These are phyloP conservation scores for Fusarium neocosmosporiellum DNA, from an alignment of 2,329 filamentous ascomycete species.

Conservation along the genomic window DNA sequence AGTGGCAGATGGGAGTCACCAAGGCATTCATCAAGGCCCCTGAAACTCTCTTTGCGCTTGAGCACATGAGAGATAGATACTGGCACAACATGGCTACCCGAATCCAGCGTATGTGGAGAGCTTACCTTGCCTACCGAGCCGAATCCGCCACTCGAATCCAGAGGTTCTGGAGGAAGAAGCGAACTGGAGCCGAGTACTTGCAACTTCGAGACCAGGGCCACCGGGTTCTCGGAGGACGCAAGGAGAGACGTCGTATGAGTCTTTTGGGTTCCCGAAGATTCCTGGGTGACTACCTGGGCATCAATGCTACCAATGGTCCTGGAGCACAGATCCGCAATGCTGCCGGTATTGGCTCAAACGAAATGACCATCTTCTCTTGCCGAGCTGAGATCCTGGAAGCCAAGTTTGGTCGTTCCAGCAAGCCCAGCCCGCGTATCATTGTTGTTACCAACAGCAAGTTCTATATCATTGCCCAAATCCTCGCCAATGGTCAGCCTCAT, in stretches of 20 bases:
- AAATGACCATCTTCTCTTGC: slow-evolving; percentile 88
- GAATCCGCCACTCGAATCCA: slow-evolving; percentile 96
- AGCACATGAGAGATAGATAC: slow-evolving; percentile 97
- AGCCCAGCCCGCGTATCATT: slow-evolving; percentile 86
- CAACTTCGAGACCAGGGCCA: slow-evolving; percentile 91
- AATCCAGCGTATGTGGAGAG: slow-evolving; percentile 97
- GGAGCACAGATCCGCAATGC: slow-evolving; percentile 83
- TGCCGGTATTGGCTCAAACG: slow-evolving; percentile 76
- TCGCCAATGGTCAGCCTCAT: slow-evolving; percentile 84
- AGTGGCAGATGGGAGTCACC: slow-evolving; percentile 96
- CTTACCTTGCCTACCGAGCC: slow-evolving; percentile 90
- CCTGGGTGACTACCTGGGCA: slow-evolving; percentile 92
- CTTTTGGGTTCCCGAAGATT: slow-evolving; percentile 91
- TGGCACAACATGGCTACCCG: slow-evolving; percentile 99
- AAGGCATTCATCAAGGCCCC: slow-evolving; percentile 99
- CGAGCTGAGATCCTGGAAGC: slow-evolving; percentile 90
- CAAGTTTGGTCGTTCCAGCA: slow-evolving; percentile 96
- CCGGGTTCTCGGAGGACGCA: slow-evolving; percentile 81
- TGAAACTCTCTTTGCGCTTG: slow-evolving; percentile 94
- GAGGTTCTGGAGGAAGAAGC: slow-evolving; percentile 94
- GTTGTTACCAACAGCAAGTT: slow-evolving; percentile 88
- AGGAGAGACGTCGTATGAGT: slow-evolving; percentile 92
- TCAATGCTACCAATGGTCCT: slow-evolving; percentile 82
- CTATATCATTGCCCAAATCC: slow-evolving; percentile 86
- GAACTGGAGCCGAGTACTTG: slow-evolving; percentile 88